Evolutionary conservation across 495 filamentous ascomycete genomes (phyloP).

Genomic region (Aspergillus sclerotioniger): DNA sequence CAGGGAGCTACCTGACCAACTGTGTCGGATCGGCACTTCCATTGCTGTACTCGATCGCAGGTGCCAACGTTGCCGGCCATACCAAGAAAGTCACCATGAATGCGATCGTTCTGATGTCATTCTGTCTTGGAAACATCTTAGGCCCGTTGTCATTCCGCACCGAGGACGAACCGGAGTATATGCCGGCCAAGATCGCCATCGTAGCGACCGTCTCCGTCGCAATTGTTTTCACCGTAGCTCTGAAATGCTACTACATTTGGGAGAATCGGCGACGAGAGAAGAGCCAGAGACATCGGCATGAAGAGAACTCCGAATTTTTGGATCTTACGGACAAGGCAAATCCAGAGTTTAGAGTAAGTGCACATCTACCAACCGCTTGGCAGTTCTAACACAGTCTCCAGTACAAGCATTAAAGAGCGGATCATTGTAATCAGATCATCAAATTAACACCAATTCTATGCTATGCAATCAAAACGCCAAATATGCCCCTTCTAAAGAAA

Average conservation of each 20-base stretch:
- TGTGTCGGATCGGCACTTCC: constrained; percentile 38
- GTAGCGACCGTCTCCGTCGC: constrained; percentile 45
- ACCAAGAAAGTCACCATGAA: constrained; percentile 56
- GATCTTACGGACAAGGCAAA: constrained; percentile 42
- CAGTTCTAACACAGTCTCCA: neutral
- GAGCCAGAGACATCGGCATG: constrained; percentile 15
- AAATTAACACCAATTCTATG: neutral
- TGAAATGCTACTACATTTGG: constrained; percentile 45
- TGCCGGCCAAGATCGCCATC: constrained; percentile 62
- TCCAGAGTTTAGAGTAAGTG: constrained; percentile 23
- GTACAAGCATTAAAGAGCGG: constrained; percentile 7
- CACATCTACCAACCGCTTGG: too few relatives aligned
- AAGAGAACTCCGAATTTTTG: constrained; percentile 31
- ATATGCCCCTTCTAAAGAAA: constrained; percentile 6
- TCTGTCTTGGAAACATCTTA: constrained; percentile 61
- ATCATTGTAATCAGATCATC: neutral
- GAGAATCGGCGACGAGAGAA: constrained; percentile 41
- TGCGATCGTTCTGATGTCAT: constrained; percentile 56
- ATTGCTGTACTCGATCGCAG: constrained; percentile 42
- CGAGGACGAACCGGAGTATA: constrained; percentile 44
- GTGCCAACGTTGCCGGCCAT: constrained; percentile 46
- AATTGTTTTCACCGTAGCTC: constrained; percentile 32
- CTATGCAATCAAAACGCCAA: constrained; percentile 13
- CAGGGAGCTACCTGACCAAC: constrained; percentile 41
- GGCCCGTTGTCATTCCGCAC: constrained; percentile 54